Conservation (phyloP, 2,329 filamentous ascomycete genomes). For the Colletotrichum sp. region DNA sequence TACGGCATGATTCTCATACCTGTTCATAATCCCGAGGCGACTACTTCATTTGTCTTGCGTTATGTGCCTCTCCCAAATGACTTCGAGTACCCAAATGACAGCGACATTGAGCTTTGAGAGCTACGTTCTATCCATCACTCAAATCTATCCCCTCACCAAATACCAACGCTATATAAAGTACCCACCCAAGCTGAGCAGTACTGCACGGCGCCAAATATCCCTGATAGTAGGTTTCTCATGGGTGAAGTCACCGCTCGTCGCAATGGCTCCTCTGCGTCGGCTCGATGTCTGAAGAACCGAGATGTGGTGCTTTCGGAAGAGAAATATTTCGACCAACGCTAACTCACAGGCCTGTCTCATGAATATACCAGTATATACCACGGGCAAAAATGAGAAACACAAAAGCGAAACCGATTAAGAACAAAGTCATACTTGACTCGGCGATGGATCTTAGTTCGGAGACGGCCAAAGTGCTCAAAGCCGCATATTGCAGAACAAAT, state of each 20-base stretch:
- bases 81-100: neutral
- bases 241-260: neutral
- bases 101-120: neutral
- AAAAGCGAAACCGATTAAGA: neutral
- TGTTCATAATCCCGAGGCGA: neutral
- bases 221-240: accelerated
- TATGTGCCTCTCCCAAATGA: neutral
- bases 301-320: neutral
- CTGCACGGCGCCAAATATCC: neutral
- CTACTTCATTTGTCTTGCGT: neutral
- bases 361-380: neutral
- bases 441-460: neutral
- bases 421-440: neutral
- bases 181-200: accelerated
- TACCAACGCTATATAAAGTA: neutral
- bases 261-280: neutral
- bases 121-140: neutral
- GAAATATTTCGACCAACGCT: neutral
- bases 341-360: neutral
- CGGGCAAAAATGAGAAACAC: neutral
- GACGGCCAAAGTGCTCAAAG: neutral
- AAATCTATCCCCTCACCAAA: neutral
- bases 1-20: neutral
- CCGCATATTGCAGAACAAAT: neutral
- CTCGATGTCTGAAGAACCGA: neutral